These are phyloP conservation scores for Trichoderma atrobrunneum DNA, from an alignment of 2,329 filamentous ascomycete genomes.

Conservation along the genomic window DNA sequence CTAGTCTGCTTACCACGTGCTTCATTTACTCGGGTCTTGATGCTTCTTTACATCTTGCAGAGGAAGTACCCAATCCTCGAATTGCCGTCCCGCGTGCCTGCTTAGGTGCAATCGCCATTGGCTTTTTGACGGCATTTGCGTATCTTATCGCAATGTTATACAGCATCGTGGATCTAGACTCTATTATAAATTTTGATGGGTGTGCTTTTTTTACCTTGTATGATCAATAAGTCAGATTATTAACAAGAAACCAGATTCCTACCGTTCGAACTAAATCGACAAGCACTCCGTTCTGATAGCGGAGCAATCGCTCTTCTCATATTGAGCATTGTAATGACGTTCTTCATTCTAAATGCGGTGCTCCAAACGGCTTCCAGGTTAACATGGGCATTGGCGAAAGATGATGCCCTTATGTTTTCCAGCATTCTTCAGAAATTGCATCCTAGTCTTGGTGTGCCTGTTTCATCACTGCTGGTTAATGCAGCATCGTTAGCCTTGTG, in stretches of 20 bases:
- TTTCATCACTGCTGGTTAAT: not conserved
- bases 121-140: conserved; percentile 32
- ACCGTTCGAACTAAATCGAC: not conserved
- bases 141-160: conserved; percentile 31
- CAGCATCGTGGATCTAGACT: conserved; percentile 24
- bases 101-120: conserved; percentile 31
- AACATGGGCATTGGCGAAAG: conserved; percentile 22
- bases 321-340: conserved; percentile 11
- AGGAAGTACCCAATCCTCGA: conserved; percentile 34
- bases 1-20: conserved; percentile 37
- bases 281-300: not conserved
- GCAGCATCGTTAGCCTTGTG: not conserved
- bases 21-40: conserved; percentile 39
- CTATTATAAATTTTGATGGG: conserved; percentile 5
- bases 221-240: not conserved
- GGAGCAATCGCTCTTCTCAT: not conserved
- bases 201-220: not conserved
- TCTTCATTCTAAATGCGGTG: conserved; percentile 20
- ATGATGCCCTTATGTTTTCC: conserved; percentile 19
- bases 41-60: conserved; percentile 37
- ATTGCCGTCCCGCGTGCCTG: conserved; percentile 33
- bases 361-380: conserved; percentile 21
- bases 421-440: not conserved
- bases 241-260: not conserved
- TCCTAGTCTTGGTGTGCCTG: not conserved